Evolutionary conservation across 805 yeast species (phyloP), one percentile per base, ranked within the genome.

Genomic region (Nadsonia fulvescens): DNA sequence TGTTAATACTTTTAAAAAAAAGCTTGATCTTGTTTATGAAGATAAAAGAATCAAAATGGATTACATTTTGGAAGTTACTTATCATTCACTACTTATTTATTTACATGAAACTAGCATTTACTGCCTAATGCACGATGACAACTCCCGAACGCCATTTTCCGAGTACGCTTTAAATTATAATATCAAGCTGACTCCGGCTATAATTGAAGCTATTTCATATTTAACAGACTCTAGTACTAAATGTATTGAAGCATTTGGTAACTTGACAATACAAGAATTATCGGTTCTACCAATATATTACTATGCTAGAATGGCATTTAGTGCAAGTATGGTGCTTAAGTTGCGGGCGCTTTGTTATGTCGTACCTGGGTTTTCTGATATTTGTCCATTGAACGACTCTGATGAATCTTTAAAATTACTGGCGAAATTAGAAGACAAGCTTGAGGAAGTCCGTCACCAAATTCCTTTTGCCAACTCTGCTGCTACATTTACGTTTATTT

Each of bases 31-130:
- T 1, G 37, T 69, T 10, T 59, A 52, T 6, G 29, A 25, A 8
- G 13, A 20, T n/a, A 27, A 47, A 49, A 12, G 56, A 61, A 18
- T 56, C 55, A 31, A 53, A 56, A 9, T 25, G 19, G 24, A 18
- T 4, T 18, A 28, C 14, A 17, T 23, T 13, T 24, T 22, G 7
- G 18, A 60, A 69, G 15, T 73, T 73, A 46, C 46, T 64, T 20
- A 49, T 50, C 24, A 58, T 70, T 2, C 50, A 67, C 31, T 57
- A 56, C 27, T 64, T 57, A 38, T 69, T 56, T 44, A 52, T 53
- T 33, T 51, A 47, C 42, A 47, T 65, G 52, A 49, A 28, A 25
- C 41, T 7, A 48, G 38, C 6, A 31, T 49, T 5, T 42, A 43
- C 27, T 32, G 36, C 10, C 31, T 31, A 4, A 45, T 29, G 20